Evolutionary conservation across 2,329 filamentous ascomycete genomes (phyloP).

Genomic region (Apiospora phragmitis): DNA sequence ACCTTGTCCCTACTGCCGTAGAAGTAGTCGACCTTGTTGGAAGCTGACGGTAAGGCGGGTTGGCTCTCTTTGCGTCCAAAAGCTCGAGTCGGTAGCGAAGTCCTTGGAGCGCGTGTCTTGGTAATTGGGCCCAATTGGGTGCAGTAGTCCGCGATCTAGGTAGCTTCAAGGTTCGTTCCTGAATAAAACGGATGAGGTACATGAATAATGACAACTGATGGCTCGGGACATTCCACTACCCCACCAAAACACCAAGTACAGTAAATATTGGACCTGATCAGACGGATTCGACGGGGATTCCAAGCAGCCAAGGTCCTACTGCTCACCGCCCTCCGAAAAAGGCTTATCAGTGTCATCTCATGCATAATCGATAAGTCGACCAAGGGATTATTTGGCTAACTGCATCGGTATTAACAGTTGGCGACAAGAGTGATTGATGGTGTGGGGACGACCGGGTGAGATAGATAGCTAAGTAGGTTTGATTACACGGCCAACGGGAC

Average conservation of each 20-base stretch:
- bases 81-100: not conserved
- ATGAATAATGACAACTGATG: not conserved
- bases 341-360: not conserved
- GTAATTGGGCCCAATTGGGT: not conserved
- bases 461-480: not conserved
- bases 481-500: not conserved
- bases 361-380: not conserved
- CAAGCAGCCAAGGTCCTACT: not conserved
- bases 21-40: not conserved
- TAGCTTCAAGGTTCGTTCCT: not conserved
- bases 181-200: not conserved
- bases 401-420: not conserved
- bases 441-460: not conserved
- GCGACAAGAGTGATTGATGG: not conserved
- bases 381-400: not conserved
- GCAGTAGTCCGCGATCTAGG: not conserved
- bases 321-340: not conserved
- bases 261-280: not conserved
- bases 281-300: not conserved
- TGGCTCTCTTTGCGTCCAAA: not conserved
- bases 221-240: not conserved
- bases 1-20: not conserved
- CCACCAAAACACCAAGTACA: not conserved
- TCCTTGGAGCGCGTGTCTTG: not conserved
- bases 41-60: not conserved